Conservation (phyloP, 768 basidiomycete species). For the Pleurotus sapidus region DNA sequence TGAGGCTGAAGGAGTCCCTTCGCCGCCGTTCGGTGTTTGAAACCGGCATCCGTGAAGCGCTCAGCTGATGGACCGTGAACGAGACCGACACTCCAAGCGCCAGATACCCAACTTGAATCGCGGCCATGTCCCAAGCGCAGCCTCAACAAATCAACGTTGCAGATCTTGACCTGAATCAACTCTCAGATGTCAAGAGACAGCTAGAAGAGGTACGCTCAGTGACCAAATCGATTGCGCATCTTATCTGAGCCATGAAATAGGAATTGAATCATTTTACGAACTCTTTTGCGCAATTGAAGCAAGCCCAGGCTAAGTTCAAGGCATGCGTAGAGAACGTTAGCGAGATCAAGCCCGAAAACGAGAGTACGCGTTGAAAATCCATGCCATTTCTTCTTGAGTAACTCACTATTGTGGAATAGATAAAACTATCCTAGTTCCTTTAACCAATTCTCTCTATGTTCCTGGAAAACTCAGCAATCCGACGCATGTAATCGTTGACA, state of each 20-base stretch:
- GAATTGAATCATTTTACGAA: constrained; percentile 90
- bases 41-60: too few species aligned
- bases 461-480: constrained; percentile 84
- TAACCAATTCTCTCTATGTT: constrained; percentile 94
- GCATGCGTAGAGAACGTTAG: constrained; percentile 78
- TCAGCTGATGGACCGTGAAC: too few species aligned
- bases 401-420: constrained; percentile 37
- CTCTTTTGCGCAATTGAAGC: constrained; percentile 90
- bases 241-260: constrained; percentile 34
- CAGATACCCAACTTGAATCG: background rate
- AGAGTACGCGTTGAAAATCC: constrained; percentile 33
- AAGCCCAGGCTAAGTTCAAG: constrained; percentile 91
- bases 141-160: constrained; percentile 73
- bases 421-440: constrained; percentile 86
- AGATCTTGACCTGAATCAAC: constrained; percentile 84
- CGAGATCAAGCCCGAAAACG: constrained; percentile 71
- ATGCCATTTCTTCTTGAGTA: background rate
- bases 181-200: constrained; percentile 86
- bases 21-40: too few species aligned
- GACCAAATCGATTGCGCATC: background rate
- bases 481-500: constrained; percentile 89
- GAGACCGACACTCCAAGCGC: too few species aligned
- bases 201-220: constrained; percentile 76
- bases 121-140: constrained; percentile 25
- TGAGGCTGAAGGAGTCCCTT: too few species aligned